phyloP scores from a whole-genome alignment of 2,329 filamentous ascomycete genomes.

The Daldinia sp. region DNA sequence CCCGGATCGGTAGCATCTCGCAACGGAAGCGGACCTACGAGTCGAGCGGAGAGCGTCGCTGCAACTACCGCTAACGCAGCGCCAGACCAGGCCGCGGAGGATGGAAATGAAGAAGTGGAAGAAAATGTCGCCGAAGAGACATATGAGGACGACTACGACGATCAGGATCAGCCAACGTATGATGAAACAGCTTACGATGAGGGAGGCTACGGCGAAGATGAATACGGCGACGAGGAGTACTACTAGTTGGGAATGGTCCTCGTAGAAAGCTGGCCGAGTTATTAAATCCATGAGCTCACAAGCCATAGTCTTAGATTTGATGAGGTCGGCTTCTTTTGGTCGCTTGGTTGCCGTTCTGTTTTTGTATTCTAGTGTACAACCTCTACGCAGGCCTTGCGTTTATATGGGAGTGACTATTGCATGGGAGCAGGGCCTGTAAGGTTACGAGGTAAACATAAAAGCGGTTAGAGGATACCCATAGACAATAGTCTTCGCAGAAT shows the following conservation, averaged over 20 bases:
- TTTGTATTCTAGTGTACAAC: neutral
- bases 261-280: neutral
- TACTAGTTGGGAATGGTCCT: constrained; percentile 14
- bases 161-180: constrained; percentile 43
- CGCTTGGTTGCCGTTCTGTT: no score
- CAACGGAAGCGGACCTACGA: constrained; percentile 54
- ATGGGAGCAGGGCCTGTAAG: neutral
- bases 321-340: neutral
- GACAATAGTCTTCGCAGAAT: neutral
- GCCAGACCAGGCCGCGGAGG: constrained; percentile 47
- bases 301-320: neutral
- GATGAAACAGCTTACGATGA: constrained; percentile 48
- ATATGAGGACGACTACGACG: constrained; percentile 48
- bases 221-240: constrained; percentile 43
- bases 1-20: constrained; percentile 58
- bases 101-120: constrained; percentile 47
- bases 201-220: constrained; percentile 49
- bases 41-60: constrained; percentile 42
- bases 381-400: neutral
- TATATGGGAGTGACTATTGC: neutral
- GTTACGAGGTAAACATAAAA: neutral
- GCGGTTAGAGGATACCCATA: neutral
- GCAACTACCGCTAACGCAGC: constrained; percentile 2
- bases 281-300: neutral
- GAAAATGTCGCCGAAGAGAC: constrained; percentile 46